Conservation (phyloP, 2,329 filamentous ascomycete genomes). For the Alternaria postmessia region DNA sequence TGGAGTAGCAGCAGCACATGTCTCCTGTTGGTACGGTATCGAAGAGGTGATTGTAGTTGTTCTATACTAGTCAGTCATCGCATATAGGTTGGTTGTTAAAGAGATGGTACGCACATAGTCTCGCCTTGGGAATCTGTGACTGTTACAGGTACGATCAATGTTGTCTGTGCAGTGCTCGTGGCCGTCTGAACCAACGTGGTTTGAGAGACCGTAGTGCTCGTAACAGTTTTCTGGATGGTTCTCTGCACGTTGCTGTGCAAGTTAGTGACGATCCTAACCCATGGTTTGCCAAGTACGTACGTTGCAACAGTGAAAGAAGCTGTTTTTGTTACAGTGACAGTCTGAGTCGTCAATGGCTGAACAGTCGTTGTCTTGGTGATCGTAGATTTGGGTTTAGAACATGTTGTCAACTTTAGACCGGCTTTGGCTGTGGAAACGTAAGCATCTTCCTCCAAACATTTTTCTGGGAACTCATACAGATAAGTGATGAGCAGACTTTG, state of each 20-base stretch:
- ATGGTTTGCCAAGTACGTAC: neutral
- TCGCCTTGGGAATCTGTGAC: neutral
- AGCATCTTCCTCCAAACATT: neutral
- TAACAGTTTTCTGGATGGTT: neutral
- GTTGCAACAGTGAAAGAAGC: neutral
- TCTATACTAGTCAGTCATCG: neutral
- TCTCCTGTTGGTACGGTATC: neutral
- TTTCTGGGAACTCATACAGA: neutral
- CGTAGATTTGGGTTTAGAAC: neutral
- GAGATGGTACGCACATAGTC: neutral
- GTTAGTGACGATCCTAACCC: neutral
- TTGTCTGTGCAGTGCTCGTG: neutral
- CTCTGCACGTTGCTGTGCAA: neutral
- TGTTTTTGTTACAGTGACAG: neutral
- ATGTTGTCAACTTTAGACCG: neutral
- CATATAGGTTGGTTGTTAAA: neutral
- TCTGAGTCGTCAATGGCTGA: neutral
- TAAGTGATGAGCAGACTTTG: neutral
- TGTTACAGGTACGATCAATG: neutral
- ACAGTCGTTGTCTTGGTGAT: neutral
- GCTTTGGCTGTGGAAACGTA: neutral
- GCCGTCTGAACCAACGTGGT: neutral
- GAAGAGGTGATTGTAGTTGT: neutral
- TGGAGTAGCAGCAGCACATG: neutral
- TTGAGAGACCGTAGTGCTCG: neutral